Evolutionary conservation across 352 stramenopile genomes (phyloP).

Genomic region (Phytophthora idaei): DNA sequence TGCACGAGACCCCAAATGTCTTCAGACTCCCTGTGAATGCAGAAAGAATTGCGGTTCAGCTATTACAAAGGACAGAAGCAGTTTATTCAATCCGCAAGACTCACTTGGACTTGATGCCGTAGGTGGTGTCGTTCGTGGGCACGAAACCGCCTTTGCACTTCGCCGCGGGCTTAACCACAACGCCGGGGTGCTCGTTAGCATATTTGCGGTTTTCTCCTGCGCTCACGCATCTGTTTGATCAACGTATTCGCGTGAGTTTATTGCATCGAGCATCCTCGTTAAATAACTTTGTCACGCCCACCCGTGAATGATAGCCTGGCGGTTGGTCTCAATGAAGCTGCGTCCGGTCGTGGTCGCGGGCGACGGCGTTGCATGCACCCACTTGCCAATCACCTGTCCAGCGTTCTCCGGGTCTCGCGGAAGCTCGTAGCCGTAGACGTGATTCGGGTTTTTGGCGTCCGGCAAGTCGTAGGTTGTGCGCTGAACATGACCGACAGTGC

Average conservation of each 20-base stretch:
- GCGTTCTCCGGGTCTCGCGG: slow-evolving; percentile 72
- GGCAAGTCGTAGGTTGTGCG: slow-evolving; percentile 72
- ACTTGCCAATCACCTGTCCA: slow-evolving; percentile 76
- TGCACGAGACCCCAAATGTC: slow-evolving; percentile 77
- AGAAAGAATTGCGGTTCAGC: background rate
- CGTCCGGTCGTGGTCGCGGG: slow-evolving; percentile 60
- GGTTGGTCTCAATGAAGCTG: slow-evolving; percentile 86
- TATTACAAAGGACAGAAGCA: background rate
- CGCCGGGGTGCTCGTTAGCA: slow-evolving; percentile 74
- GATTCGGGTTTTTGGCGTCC: slow-evolving; percentile 57
- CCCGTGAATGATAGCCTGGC: slow-evolving; percentile 63
- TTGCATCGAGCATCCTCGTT: background rate
- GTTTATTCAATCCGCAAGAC: background rate
- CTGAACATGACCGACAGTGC: slow-evolving; percentile 67
- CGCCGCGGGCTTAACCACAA: slow-evolving; percentile 61
- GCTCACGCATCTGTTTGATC: slow-evolving; percentile 45
- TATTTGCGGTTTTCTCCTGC: slow-evolving; percentile 64
- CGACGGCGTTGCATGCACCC: slow-evolving; percentile 68
- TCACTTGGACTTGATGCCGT: slow-evolving; percentile 84
- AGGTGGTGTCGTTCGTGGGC: slow-evolving; percentile 61
- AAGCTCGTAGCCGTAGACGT: slow-evolving; percentile 80
- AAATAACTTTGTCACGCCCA: slow-evolving; percentile 14
- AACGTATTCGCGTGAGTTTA: background rate
- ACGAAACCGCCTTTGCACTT: slow-evolving; percentile 67
- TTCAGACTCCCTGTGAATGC: slow-evolving; percentile 58